These are phyloP conservation scores for Metroxylon sagu DNA, from an alignment of 176 grass and related monocot species.

Conservation along the genomic window DNA sequence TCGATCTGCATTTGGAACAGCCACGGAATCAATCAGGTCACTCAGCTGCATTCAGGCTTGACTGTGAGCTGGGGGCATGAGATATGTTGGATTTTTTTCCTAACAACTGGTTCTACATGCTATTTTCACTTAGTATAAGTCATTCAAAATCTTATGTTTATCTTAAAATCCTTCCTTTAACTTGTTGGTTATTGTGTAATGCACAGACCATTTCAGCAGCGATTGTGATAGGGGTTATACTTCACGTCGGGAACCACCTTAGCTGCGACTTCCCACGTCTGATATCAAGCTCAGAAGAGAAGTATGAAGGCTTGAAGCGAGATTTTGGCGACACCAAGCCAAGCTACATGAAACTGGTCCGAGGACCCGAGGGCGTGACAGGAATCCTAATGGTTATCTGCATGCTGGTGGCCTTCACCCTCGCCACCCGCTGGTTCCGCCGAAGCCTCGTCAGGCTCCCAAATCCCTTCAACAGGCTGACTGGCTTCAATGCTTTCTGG, in stretches of 20 bases:
- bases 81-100: too few species aligned
- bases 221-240: slow-evolving; percentile 75
- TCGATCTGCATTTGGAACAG: too few species aligned
- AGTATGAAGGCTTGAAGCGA: slow-evolving; percentile 43
- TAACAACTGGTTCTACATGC: too few species aligned
- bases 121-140: too few species aligned
- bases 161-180: too few species aligned
- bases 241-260: slow-evolving; percentile 91
- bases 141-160: too few species aligned
- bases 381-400: slow-evolving; percentile 89
- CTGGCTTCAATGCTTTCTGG: slow-evolving; percentile 99
- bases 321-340: slow-evolving; percentile 82
- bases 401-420: slow-evolving; percentile 92
- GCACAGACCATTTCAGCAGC: slow-evolving; percentile 89
- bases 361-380: slow-evolving; percentile 78
- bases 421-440: slow-evolving; percentile 85
- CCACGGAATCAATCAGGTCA: too few species aligned
- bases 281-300: slow-evolving; percentile 47
- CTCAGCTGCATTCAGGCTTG: too few species aligned
- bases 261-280: slow-evolving; percentile 86
- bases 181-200: not conserved
- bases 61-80: too few species aligned
- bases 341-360: slow-evolving; percentile 56
- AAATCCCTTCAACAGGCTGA: slow-evolving; percentile 81
- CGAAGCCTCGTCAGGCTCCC: slow-evolving; percentile 87